phyloP scores from a whole-genome alignment of 1,139 yeast genomes.

The Yamadazyma friedrichii region DNA sequence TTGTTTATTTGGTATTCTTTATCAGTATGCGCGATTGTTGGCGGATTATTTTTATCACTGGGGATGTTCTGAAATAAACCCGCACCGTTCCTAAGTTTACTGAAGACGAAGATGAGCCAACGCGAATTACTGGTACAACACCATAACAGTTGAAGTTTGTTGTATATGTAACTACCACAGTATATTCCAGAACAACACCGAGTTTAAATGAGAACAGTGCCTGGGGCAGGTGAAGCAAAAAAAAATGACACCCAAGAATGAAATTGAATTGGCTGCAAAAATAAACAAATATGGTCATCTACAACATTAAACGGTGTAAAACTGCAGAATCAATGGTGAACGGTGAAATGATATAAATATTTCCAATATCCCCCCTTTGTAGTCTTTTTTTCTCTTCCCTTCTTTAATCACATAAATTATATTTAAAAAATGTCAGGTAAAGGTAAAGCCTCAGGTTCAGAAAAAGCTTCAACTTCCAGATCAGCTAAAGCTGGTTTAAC shows the following conservation, averaged over 20 bases:
- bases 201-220: too few relatives aligned
- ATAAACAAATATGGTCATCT: background rate
- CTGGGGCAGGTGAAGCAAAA: too few relatives aligned
- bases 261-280: too few relatives aligned
- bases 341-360: constrained; percentile 3
- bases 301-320: too few relatives aligned
- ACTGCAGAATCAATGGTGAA: background rate
- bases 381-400: constrained; percentile 8
- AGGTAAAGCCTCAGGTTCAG: constrained; percentile 54
- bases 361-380: constrained; percentile 4
- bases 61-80: background rate
- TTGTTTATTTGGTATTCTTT: background rate
- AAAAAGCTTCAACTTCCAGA: constrained; percentile 54
- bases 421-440: constrained; percentile 46
- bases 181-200: too few relatives aligned
- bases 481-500: constrained; percentile 55
- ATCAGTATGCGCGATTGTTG: background rate
- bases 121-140: too few relatives aligned
- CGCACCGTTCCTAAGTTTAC: background rate
- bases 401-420: constrained; percentile 10
- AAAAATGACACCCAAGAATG: too few relatives aligned
- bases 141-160: too few relatives aligned
- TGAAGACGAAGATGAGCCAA: too few relatives aligned
- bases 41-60: background rate
- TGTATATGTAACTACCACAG: too few relatives aligned